Evolutionary conservation across 208 protist species (phyloP).

Genomic region (Trypanosoma melophagium): DNA sequence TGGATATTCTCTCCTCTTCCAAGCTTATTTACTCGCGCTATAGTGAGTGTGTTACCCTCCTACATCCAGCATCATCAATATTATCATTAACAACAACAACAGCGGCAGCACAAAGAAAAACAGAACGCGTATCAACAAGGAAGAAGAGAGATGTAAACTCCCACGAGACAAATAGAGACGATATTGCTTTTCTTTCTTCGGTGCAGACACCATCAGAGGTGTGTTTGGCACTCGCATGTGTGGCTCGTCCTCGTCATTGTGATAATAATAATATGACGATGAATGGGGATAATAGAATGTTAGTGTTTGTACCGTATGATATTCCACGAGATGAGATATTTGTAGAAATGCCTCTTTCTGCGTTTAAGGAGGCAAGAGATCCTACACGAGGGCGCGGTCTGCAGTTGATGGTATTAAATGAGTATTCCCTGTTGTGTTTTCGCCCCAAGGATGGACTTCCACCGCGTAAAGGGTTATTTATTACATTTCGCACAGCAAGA

Average conservation of each 20-base stretch:
- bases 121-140: neutral
- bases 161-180: neutral
- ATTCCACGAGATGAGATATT: constrained; percentile 16
- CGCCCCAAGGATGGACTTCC: constrained; percentile 17
- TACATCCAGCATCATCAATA: neutral
- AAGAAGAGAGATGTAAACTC: too few species aligned
- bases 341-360: constrained; percentile 20
- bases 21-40: constrained; percentile 9
- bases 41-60: constrained; percentile 12
- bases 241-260: constrained; percentile 4
- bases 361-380: neutral
- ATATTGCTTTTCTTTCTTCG: constrained; percentile 25
- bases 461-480: constrained; percentile 22
- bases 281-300: neutral
- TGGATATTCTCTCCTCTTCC: constrained; percentile 13
- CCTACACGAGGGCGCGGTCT: neutral
- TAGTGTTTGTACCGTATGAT: constrained; percentile 24
- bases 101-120: too few species aligned
- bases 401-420: constrained; percentile 13
- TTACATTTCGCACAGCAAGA: constrained; percentile 13
- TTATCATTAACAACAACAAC: neutral
- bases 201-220: constrained; percentile 18
- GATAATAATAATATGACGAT: neutral
- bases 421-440: constrained; percentile 12
- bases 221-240: constrained; percentile 19